Conservation (phyloP, 306 rosid species). For the Mimosa pudica region DNA sequence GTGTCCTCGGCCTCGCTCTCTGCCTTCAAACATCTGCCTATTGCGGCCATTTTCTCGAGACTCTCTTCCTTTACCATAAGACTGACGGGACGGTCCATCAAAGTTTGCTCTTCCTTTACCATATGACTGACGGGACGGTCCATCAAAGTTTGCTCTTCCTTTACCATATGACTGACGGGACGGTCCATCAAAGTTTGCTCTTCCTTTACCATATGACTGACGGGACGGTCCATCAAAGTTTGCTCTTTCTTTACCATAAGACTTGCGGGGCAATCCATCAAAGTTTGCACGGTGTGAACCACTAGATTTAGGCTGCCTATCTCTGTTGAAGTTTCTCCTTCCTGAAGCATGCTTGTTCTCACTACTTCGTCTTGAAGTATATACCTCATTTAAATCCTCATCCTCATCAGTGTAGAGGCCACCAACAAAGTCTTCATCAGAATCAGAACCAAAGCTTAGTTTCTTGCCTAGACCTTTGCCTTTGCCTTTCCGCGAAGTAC, state of each 20-base stretch:
- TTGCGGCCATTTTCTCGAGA: constrained; percentile 41
- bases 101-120: constrained; percentile 34
- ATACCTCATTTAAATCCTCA: constrained; percentile 47
- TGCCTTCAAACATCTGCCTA: constrained; percentile 42
- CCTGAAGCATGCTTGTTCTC: constrained; percentile 40
- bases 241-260: constrained; percentile 38
- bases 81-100: constrained; percentile 47
- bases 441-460: constrained; percentile 85
- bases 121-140: constrained; percentile 43
- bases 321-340: constrained; percentile 45
- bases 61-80: constrained; percentile 41
- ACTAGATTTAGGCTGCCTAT: constrained; percentile 43
- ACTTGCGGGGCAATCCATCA: constrained; percentile 46
- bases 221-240: constrained; percentile 47
- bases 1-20: constrained; percentile 32
- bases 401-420: constrained; percentile 81
- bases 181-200: constrained; percentile 48
- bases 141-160: constrained; percentile 44
- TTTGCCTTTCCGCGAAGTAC: constrained; percentile 48
- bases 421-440: constrained; percentile 66
- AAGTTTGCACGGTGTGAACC: constrained; percentile 48
- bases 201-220: constrained; percentile 41
- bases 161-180: constrained; percentile 42
- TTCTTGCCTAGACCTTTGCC: constrained; percentile 55
- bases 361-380: constrained; percentile 50